Base-by-base conservation (phyloP, 257 asterid genomes). In the Solanum boliviense region DNA sequence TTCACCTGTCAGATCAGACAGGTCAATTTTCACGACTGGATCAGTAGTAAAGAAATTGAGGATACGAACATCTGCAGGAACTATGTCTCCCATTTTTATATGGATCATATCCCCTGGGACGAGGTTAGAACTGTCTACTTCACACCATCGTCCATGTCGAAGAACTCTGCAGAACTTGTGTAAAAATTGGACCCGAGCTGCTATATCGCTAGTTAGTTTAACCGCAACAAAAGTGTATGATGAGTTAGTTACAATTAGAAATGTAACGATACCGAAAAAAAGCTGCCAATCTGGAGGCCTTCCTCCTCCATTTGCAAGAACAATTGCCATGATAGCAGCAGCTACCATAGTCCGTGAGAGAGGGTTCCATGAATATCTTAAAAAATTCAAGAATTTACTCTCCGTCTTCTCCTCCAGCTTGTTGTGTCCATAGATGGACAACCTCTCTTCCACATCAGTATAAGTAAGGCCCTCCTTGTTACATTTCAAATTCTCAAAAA, bases 221-320 rank as follows among this genome's bases (percentile, higher is more conserved):
- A 95, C 98, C 93, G 94, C 98, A 2, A 92, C 90, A 86, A 94
- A 95, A 92, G 98, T 96, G 86, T 95, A 94, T 13, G 97, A 93
- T 3, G 98, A 96, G 95, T 92, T 95, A 84, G 93, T 93, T 84
- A 96, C 34, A 34, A 68, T 68, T 68, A 94, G 98, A 88, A 96
- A 91, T 70, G 95, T 93, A 74, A 96, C 93, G 92, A 96, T 94
- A 62, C 98, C 98, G 58, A 95, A 96, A 89, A 95, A 96, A 87
- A 93, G 95, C 88, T 94, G 97, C 98, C 99, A 96, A 91, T 96
- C 98, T 1, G 98, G 98, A 86, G 98, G 98, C 93, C 95, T 96
- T 85, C 95, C 95, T 85, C 99, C 98, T 91, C 98, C 99, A 92
- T 96, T 95, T 74, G 98, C 98, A 86, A 95, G 99, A 72, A 98